Evolutionary conservation across 2,329 filamentous ascomycete species (phyloP).

Genomic region (Byssoonygena ceratinophila): DNA sequence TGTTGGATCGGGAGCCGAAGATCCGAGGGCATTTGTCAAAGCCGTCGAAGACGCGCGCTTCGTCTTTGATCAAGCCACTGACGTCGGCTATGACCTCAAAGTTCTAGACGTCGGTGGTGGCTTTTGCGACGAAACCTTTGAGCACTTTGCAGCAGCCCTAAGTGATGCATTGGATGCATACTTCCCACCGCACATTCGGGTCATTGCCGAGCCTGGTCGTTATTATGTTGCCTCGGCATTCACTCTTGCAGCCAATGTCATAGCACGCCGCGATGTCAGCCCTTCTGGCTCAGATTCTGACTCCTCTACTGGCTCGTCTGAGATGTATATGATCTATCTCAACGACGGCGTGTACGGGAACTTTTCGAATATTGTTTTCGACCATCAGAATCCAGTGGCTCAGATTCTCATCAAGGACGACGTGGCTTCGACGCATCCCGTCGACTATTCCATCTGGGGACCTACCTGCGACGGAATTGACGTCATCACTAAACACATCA

Average conservation of each 20-base stretch:
- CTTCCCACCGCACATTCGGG: conserved; percentile 69
- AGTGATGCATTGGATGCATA: conserved; percentile 71
- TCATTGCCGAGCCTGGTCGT: conserved; percentile 93
- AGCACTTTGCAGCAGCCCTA: conserved; percentile 74
- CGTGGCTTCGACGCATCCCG: conserved; percentile 48
- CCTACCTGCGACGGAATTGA: conserved; percentile 98
- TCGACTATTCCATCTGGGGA: conserved; percentile 94
- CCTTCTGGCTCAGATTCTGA: conserved; percentile 16
- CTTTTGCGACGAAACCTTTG: conserved; percentile 83
- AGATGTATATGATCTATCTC: conserved; percentile 89
- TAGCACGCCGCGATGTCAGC: conserved; percentile 74
- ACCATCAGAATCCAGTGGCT: conserved; percentile 84
- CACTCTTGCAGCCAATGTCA: conserved; percentile 89
- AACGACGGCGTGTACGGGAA: conserved; percentile 98
- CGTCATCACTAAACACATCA: conserved; percentile 73
- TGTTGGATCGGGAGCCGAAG: conserved; percentile 89
- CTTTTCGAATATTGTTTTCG: conserved; percentile 98
- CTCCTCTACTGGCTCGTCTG: conserved; percentile 48
- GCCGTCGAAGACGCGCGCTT: conserved; percentile 78
- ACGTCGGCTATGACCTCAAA: conserved; percentile 68
- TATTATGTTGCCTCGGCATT: conserved; percentile 93
- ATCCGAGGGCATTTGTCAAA: conserved; percentile 82
- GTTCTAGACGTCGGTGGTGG: conserved; percentile 91
- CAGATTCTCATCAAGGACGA: conserved; percentile 59
- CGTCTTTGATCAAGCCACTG: conserved; percentile 76